Conservation (phyloP, 1,284 basidiomycete species). For the Moesziomyces antarcticus region DNA sequence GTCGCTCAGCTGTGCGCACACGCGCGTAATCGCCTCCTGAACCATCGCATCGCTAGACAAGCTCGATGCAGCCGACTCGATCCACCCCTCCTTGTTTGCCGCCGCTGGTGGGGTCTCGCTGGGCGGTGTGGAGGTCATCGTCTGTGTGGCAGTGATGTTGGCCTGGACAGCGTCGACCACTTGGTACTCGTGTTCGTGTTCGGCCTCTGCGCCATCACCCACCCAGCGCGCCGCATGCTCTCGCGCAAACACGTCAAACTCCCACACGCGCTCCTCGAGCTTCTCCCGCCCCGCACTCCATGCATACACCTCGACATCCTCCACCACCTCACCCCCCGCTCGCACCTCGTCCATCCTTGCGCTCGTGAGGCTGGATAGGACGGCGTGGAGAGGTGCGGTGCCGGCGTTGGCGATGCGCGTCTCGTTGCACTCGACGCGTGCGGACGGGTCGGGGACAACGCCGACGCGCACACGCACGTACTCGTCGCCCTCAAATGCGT, state of each 20-base stretch:
- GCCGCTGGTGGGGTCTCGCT: neutral
- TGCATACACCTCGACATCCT: slow-evolving; percentile 36
- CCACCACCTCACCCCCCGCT: neutral
- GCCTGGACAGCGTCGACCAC: slow-evolving; percentile 29
- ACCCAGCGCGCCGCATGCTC: slow-evolving; percentile 40
- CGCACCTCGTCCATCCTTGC: slow-evolving; percentile 7
- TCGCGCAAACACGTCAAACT: slow-evolving; percentile 47
- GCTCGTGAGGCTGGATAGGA: slow-evolving; percentile 26
- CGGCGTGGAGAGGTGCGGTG: slow-evolving; percentile 21
- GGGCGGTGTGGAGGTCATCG: neutral
- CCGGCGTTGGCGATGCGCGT: slow-evolving; percentile 29
- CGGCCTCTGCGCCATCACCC: slow-evolving; percentile 18
- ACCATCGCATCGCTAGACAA: slow-evolving; percentile 3
- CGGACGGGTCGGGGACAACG: slow-evolving; percentile 19
- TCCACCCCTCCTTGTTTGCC: slow-evolving; percentile 8
- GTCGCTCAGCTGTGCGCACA: slow-evolving; percentile 8
- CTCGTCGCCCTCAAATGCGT: slow-evolving; percentile 55
- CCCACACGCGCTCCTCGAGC: slow-evolving; percentile 36
- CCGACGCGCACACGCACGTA: slow-evolving; percentile 27
- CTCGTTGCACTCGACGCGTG: slow-evolving; percentile 21
- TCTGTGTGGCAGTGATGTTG: neutral
- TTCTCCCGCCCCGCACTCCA: slow-evolving; percentile 33
- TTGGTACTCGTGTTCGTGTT: slow-evolving; percentile 48
- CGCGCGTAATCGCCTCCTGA: slow-evolving; percentile 4
- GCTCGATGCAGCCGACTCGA: neutral